Base-by-base conservation (phyloP, 768 basidiomycete genomes). In the Boletellus sp. region DNA sequence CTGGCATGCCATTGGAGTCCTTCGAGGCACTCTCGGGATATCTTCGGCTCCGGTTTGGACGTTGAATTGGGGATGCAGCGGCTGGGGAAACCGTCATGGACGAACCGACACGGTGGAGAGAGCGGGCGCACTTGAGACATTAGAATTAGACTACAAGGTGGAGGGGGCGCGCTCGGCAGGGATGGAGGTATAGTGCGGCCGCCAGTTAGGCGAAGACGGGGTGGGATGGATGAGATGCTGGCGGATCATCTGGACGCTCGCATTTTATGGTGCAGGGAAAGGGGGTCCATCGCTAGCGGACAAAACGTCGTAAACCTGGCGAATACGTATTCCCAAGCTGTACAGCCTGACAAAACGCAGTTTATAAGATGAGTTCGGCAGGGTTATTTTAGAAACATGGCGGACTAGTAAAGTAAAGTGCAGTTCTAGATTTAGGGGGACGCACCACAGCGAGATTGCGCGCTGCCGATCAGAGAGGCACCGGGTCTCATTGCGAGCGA, bases 1-100 rank as follows among this genome's bases (percentile, higher is more conserved):
- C 47, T 78, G 76, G 60, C 86, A 88, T 7, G 86, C 86, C 83
- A 88, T 85, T 1, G 81, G 77, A 0, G 79, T 84, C 47, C 84
- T 57, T 51, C 74, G 69, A 6, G 75, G 73, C 11, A 64, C 59
- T 55, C 66, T 54, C 26, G 55, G 66, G 1, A 17, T 12, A 0
- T 66, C 66, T n/a, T 66, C 64, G 47, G 51, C 20, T 39, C 28
- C 50, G 35, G 47, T 0, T 7, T 61, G 50, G 38, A 49, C 6
- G 19, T 50, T 39, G 51, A 60, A 57, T 32, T 52, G 54, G 28
- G 53, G 13, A n/a, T 49, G 19, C 47, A 63, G 46, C 17, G 48
- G n/a, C 61, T 64, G 32, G 20, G 9, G 19, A 19, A 35, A 16
- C 24, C 17, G 6, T 31, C 13, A 11, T 46, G 36, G 36, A 40